Conservation (phyloP, 805 yeast genomes). For the Kregervanrija pseudodelftensis region DNA sequence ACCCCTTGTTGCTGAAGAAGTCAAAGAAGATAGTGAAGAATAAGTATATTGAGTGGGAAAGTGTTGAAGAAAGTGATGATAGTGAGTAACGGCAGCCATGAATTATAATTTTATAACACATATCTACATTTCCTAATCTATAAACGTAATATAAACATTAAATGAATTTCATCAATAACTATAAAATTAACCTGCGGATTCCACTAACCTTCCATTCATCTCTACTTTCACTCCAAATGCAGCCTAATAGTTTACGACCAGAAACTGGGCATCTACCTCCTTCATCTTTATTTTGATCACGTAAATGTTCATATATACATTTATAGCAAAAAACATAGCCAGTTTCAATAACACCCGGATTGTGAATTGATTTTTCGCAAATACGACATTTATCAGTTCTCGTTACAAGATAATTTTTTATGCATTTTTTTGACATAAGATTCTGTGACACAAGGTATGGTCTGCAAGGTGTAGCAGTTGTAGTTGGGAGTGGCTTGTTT, state of each 20-base stretch:
- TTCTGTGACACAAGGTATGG: conserved; percentile 10
- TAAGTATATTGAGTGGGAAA: conserved; percentile 76
- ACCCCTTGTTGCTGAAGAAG: conserved; percentile 70
- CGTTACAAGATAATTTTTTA: conserved; percentile 17
- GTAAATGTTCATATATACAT: conserved; percentile 65
- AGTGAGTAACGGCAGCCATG: conserved; percentile 11
- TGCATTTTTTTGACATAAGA: conserved; percentile 6
- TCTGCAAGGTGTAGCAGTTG: conserved; percentile 20
- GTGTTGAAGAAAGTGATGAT: conserved; percentile 33
- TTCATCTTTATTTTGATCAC: conserved; percentile 35
- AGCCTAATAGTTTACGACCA: conserved; percentile 62
- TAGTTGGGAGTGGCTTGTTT: conserved; percentile 29
- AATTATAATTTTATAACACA: background rate
- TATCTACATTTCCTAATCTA: background rate
- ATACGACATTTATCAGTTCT: conserved; percentile 51
- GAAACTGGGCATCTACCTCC: conserved; percentile 85
- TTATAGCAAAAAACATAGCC: conserved; percentile 88
- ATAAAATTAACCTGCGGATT: conserved; percentile 65
- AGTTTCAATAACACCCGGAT: conserved; percentile 85
- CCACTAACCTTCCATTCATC: conserved; percentile 72
- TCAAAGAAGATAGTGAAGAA: conserved; percentile 48
- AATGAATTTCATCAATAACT: background rate
- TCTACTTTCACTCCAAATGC: conserved; percentile 50
- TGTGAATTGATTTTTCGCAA: conserved; percentile 56
- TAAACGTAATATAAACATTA: background rate